These are phyloP conservation scores for Penicillium tannophilum DNA, from an alignment of 495 filamentous ascomycete species.

Conservation along the genomic window DNA sequence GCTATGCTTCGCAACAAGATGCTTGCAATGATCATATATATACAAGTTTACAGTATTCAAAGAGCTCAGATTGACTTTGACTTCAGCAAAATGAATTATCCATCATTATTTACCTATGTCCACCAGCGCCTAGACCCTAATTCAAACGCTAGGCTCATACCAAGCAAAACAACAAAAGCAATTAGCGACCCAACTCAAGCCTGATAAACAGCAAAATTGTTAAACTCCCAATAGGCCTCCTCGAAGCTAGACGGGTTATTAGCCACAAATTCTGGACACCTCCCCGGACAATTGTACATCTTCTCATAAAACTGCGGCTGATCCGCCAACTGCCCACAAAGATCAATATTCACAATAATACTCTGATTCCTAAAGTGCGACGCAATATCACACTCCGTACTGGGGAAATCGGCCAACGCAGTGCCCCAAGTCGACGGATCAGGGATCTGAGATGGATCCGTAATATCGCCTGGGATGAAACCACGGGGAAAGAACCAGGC, in stretches of 20 bases:
- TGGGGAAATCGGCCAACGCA: constrained; percentile 54
- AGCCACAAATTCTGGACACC: constrained; percentile 45
- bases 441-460: constrained; percentile 25
- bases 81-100: not conserved
- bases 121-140: no score
- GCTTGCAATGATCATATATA: no score
- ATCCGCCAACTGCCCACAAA: constrained; percentile 48
- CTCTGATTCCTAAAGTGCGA: constrained; percentile 52
- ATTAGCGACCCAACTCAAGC: constrained; percentile 1
- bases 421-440: constrained; percentile 51
- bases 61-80: not conserved
- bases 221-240: constrained; percentile 56
- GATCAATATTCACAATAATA: constrained; percentile 56
- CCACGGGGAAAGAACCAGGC: constrained; percentile 51
- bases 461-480: constrained; percentile 42
- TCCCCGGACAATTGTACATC: constrained; percentile 46
- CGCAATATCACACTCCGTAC: constrained; percentile 49
- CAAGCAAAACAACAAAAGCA: no score
- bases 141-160: no score
- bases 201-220: constrained; percentile 47
- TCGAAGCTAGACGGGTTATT: constrained; percentile 39
- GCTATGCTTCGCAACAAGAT: no score
- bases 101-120: not conserved
- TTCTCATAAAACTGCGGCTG: constrained; percentile 37
- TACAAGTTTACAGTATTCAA: not conserved